Conservation (phyloP, 169 alveolate genomes). For the Condylostoma magnum region DNA sequence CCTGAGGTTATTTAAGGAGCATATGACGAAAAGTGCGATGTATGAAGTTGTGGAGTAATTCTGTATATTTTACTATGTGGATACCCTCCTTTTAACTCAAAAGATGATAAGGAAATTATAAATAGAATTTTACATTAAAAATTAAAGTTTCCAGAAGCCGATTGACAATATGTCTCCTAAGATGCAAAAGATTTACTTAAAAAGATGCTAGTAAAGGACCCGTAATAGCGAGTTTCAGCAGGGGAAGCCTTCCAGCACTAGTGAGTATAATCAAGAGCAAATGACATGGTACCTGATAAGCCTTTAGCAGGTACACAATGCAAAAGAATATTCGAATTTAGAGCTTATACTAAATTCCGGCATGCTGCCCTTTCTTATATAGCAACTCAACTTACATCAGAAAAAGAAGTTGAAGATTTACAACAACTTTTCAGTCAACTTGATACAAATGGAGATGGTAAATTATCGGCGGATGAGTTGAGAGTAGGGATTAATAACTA, state of each 20-base stretch:
- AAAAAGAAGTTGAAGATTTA: constrained; percentile 86
- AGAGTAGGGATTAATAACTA: constrained; percentile 21
- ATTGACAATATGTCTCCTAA: constrained; percentile 42
- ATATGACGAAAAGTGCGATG: constrained; percentile 60
- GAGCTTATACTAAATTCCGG: constrained; percentile 82
- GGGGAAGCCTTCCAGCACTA: constrained; percentile 57
- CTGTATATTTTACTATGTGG: constrained; percentile 60
- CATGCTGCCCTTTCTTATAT: constrained; percentile 84
- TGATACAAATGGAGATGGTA: constrained; percentile 90
- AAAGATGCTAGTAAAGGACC: constrained; percentile 42
- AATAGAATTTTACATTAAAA: constrained; percentile 34
- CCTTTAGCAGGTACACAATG: background rate
- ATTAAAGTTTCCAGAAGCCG: constrained; percentile 39
- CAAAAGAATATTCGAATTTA: constrained; percentile 44
- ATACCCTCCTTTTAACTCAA: constrained; percentile 63
- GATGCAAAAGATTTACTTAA: constrained; percentile 64
- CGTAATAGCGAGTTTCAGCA: constrained; percentile 46
- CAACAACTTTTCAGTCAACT: constrained; percentile 83
- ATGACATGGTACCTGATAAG: background rate
- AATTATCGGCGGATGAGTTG: constrained; percentile 27
- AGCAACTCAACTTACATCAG: constrained; percentile 83
- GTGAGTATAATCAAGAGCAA: constrained; percentile 41
- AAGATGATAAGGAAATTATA: constrained; percentile 47
- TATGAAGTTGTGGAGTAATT: constrained; percentile 69
- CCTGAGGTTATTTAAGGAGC: constrained; percentile 58